Base-by-base conservation (phyloP, 768 basidiomycete genomes). In the Sarcodon aspratus region DNA sequence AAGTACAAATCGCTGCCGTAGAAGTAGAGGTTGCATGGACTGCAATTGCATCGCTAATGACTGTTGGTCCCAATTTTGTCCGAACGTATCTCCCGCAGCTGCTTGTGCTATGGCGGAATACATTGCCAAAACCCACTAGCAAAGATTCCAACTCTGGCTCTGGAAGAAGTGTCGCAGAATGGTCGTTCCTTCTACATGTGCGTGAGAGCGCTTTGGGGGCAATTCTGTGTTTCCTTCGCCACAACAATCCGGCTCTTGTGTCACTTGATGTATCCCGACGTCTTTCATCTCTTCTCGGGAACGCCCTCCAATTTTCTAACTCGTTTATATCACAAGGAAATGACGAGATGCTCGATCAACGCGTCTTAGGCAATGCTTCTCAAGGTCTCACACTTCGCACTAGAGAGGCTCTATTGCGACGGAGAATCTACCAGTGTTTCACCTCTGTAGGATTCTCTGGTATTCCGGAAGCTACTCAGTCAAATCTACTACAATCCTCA, bases 11-110 rank as follows among this genome's bases (percentile, higher is more conserved):
- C 32, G 91, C 90, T 1, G 78, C 77, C 10, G 72, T 88, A 32
- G 92, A 95, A 60, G 81, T 96, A 2, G 92, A 95, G 59, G 84
- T 94, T 1, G 92, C 94, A 0, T 98, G 96, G 96, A 92, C 83
- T 10, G 68, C 86, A 34, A 89, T 99, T 48, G 82, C 87, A 0
- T 83, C 92, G 1, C 67, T 98, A 31, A 92, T 97, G 88, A 76
- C 84, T 2, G 79, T 96, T 7, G 95, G 94, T 0, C 90, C 88
- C 3, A 87, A 91, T 56, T 96, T 98, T 55, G 92, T 97, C 47
- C 82, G 90, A 13, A 79, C 91, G 0, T 93, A 99, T 62, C 76
- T 98, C 1, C 87, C 94, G 0, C 95, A 97, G 56, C 72, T 98
- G 13, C 75, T 98, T 36, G 91, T 98, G 0, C 76, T 99, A 3